A percentile compares a stretch with the other conserved stretches of the same genome.
Evolutionary conservation across 441 rosid genomes (phyloP).

Genomic region (Eutrema salsugineum): DNA sequence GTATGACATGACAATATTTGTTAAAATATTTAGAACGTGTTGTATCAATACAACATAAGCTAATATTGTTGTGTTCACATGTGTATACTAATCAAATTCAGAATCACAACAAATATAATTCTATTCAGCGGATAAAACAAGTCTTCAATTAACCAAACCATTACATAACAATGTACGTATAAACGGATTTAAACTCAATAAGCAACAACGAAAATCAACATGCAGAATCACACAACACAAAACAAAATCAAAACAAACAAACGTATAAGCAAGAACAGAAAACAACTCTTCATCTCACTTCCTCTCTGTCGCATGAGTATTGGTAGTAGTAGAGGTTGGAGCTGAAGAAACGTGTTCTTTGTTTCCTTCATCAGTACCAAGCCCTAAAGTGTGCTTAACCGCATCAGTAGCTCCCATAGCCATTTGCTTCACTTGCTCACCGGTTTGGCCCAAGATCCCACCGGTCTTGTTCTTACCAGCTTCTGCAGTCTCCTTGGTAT

Average conservation of each 20-base stretch:
- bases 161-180: not conserved
- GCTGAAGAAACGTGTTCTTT: slow-evolving; percentile 11
- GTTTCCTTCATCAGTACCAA: slow-evolving; percentile 21
- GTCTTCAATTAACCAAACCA: not conserved
- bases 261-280: not conserved
- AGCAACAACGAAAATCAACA: not conserved
- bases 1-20: too few species aligned
- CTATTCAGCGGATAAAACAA: not conserved
- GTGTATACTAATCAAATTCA: not conserved
- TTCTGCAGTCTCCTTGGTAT: slow-evolving; percentile 21
- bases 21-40: too few species aligned
- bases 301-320: not conserved
- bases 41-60: too few species aligned
- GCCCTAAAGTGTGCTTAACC: slow-evolving; percentile 49
- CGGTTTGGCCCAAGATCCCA: slow-evolving; percentile 49
- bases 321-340: slow-evolving; percentile 1
- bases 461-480: slow-evolving; percentile 33
- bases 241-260: not conserved
- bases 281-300: not conserved
- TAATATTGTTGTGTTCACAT: too few species aligned
- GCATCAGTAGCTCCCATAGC: slow-evolving; percentile 53
- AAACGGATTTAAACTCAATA: not conserved
- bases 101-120: not conserved
- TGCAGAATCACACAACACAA: not conserved
- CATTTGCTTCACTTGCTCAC: slow-evolving; percentile 51